Base-by-base conservation (phyloP, 2,329 filamentous ascomycete species). In the Tothia fuscella region DNA sequence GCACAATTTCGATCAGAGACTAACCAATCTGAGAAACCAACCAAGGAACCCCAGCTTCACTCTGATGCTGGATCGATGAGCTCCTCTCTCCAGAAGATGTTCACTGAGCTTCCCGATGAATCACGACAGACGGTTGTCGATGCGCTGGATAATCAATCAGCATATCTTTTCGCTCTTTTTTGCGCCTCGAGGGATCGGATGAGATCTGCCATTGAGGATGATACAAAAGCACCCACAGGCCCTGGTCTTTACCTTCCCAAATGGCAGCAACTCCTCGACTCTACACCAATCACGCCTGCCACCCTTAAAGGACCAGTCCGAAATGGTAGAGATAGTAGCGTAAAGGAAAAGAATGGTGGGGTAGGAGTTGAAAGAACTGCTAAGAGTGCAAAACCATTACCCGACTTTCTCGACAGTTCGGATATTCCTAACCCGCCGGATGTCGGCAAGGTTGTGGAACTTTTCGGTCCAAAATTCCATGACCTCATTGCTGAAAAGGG, bases 201-300 rank as follows among this genome's bases (percentile, higher is more conserved):
- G 46, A 70, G 76, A 41, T 58, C 60, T 1, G 69, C 85, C 19
- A 64, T 84, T 47, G 17, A 37, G 21, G n/a, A 34, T 33, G 28
- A 29, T 32, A 33, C 65, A 52, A 26, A 47, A 48, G 29, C 46
- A 52, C 28, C 53, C 56, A 3, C 65, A 63, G 82, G 81, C 0
- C 82, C 83, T 0, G 83, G 83, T 1, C 73, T 81, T 35, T 88
- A 82, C 53, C 70, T 87, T 19, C 68, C 74, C 1, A 71, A 76
- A 38, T 88, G 83, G 82, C 79, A 86, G 54, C 65, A 72, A 1
- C 64, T 87, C 5, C 64, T 88, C 3, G 78, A 87, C 53, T 64
- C 69, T n/a, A 83, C 82, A 0, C 57, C 69, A 34, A 77, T 88
- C 46, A 82, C 80, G 1, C 80, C 83, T 0, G 68, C 63, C 0